Base-by-base conservation (phyloP, 192 early-diverging fungal species). In the Mortierella alpina region DNA sequence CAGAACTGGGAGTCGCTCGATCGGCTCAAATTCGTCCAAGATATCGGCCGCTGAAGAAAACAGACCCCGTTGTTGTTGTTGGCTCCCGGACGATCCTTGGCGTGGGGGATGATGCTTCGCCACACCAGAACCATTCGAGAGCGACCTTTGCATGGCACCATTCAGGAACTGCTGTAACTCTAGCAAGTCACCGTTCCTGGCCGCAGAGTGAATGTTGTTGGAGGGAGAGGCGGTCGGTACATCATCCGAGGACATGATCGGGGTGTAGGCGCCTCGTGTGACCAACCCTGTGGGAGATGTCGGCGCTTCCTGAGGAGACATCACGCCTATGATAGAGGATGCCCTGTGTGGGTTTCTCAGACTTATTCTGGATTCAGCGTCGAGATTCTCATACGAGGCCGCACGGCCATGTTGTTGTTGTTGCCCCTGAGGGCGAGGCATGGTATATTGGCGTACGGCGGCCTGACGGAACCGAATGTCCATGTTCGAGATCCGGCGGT, bases 401-500 rank as follows among this genome's bases (percentile, higher is more conserved):
- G 47, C n/a, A 50, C 73, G 66, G 5, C 48, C 56, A 41, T 75
- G 40, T 52, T 59, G 59, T 31, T 31, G 31, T 31, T 31, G 31
- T 31, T 31, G 31, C 47, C 39, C 17, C 45, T 50, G 55, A 7
- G 46, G 59, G 9, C 49, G 59, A 20, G 61, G 49, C 48, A 18
- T 39, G 9, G 14, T n/a, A 0, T 23, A 18, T n/a, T 62, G 76
- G 42, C 61, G 73, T 65, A 31, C 31, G 15, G 51, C 55, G 12
- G 47, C 41, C 22, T 53, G 15, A 4, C 77, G 69, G 47, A 45
- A 72, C 11, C 60, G 65, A 18, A 46, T n/a, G 8, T 80, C 66
- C 8, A 80, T 52, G n/a, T 72, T 72, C 9, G 77, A 80, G 41
- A 80, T 80, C 1, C 77, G 70, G 13, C 77, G 77, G 17, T 80